A percentile compares a stretch with the other conserved stretches of the same genome.
phyloP scores from a whole-genome alignment of 2,329 filamentous ascomycete genomes.

The Passalora sequoiae region DNA sequence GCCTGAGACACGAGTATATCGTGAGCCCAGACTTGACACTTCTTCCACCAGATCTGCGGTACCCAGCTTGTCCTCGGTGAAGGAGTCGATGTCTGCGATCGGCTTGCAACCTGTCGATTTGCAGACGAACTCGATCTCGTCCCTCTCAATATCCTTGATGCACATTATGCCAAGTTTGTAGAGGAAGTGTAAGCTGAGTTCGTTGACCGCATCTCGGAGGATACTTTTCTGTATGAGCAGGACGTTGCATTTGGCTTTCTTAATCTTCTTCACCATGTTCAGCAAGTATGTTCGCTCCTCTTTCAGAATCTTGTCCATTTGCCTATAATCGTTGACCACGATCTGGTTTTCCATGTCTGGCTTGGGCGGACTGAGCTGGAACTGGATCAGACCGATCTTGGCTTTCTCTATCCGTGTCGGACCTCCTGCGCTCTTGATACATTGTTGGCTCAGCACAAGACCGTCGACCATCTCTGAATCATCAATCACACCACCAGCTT shows the following conservation, averaged over 20 bases:
- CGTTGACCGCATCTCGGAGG: slow-evolving; percentile 93
- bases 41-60: slow-evolving; percentile 92
- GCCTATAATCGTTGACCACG: slow-evolving; percentile 96
- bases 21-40: slow-evolving; percentile 75
- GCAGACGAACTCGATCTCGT: slow-evolving; percentile 99
- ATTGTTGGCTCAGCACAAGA: slow-evolving; percentile 82
- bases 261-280: slow-evolving; percentile 99
- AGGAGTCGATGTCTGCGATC: slow-evolving; percentile 95
- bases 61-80: slow-evolving; percentile 96
- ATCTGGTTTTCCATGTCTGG: slow-evolving; percentile 99
- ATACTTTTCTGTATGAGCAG: slow-evolving; percentile 98
- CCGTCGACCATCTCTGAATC: slow-evolving; percentile 97
- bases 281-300: slow-evolving; percentile 96
- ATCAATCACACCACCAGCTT: slow-evolving; percentile 95
- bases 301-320: slow-evolving; percentile 99
- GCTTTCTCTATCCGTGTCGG: slow-evolving; percentile 95
- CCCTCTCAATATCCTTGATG: slow-evolving; percentile 96
- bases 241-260: slow-evolving; percentile 99
- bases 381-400: slow-evolving; percentile 92
- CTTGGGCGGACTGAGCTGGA: slow-evolving; percentile 96
- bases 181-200: slow-evolving; percentile 93
- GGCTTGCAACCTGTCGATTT: slow-evolving; percentile 99
- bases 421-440: slow-evolving; percentile 88
- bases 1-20: slow-evolving; percentile 91
- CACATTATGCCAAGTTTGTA: slow-evolving; percentile 93